Evolutionary conservation across 2,329 filamentous ascomycete genomes (phyloP).

Genomic region (Chaetomium globosum): DNA sequence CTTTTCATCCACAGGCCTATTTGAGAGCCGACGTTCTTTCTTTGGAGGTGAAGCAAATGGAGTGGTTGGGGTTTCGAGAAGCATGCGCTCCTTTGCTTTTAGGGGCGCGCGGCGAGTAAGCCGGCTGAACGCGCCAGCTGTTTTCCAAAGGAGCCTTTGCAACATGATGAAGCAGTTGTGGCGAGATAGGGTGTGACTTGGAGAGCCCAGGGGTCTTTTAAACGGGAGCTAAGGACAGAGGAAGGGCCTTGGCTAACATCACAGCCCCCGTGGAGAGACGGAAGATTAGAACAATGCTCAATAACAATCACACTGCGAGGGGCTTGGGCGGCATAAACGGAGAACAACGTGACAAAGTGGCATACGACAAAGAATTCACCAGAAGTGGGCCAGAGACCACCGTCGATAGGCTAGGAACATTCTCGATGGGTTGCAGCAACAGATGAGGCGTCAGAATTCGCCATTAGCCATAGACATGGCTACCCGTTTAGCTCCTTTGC

Average conservation of each 20-base stretch:
- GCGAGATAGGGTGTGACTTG: background rate
- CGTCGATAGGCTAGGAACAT: background rate
- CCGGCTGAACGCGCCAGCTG: background rate
- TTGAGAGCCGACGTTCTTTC: background rate
- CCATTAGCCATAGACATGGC: conserved; percentile 27
- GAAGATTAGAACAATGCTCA: background rate
- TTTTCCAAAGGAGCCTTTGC: background rate
- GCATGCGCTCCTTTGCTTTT: background rate
- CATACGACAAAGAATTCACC: conserved; percentile 13
- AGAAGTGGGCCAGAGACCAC: background rate
- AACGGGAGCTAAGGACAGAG: background rate
- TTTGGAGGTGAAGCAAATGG: background rate
- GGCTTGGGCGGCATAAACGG: background rate
- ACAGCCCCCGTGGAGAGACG: background rate
- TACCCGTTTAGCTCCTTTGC: conserved; percentile 32
- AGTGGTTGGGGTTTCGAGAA: background rate
- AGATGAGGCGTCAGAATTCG: conserved; percentile 13
- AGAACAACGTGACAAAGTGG: conserved; percentile 13
- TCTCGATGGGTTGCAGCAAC: background rate
- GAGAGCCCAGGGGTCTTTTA: background rate
- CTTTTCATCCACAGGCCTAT: background rate
- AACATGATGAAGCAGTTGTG: background rate
- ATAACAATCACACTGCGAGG: background rate
- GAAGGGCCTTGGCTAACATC: background rate
- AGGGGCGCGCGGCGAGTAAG: background rate